phyloP scores from a whole-genome alignment of 1,284 basidiomycete species.

The Cryptococcus wingfieldii region DNA sequence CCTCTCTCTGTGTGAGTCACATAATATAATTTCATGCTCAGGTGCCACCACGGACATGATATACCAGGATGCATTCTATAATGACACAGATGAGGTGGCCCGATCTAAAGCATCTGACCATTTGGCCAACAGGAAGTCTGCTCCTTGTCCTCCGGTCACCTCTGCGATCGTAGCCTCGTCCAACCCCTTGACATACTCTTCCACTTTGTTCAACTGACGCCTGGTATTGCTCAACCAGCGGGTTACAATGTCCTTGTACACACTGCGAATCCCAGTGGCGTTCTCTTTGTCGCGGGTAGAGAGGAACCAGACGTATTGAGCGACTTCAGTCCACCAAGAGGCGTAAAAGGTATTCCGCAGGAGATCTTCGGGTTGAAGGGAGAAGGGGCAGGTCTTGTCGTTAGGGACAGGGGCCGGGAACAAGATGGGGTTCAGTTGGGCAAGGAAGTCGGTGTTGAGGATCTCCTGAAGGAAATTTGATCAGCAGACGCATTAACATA shows the following conservation, averaged over 20 bases:
- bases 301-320: conserved; percentile 20
- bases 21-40: too few relatives aligned
- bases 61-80: too few relatives aligned
- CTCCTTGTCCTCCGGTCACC: background rate
- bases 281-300: conserved; percentile 9
- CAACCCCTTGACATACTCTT: background rate
- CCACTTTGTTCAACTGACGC: conserved; percentile 2
- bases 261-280: conserved; percentile 3
- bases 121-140: conserved; percentile 4
- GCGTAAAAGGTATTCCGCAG: conserved; percentile 20
- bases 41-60: too few relatives aligned
- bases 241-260: background rate
- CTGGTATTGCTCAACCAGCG: background rate
- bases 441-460: conserved; percentile 9
- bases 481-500: background rate
- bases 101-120: conserved; percentile 11
- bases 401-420: conserved; percentile 14
- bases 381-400: conserved; percentile 6
- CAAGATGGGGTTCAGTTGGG: conserved; percentile 18
- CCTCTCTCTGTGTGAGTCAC: too few relatives aligned
- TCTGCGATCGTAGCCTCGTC: background rate
- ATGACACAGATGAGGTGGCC: background rate
- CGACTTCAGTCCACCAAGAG: conserved; percentile 29
- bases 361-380: conserved; percentile 7
- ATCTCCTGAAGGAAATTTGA: conserved; percentile 7